phyloP scores from a whole-genome alignment of 768 basidiomycete species.

The Naganishia vishniacii region DNA sequence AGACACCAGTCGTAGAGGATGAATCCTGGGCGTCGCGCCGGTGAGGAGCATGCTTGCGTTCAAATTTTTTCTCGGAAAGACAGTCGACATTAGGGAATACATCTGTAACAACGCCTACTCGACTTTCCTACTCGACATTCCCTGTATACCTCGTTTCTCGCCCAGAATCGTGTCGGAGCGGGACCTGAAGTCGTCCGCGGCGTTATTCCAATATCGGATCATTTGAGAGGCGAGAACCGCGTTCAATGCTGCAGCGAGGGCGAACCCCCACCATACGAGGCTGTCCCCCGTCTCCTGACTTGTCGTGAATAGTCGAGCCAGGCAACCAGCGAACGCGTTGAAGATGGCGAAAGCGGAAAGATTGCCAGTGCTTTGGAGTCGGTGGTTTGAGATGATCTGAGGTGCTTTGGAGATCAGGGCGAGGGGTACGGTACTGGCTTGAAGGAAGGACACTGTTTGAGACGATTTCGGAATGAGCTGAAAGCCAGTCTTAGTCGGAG shows the following conservation, averaged over 20 bases:
- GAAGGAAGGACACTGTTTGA: conserved; percentile 59
- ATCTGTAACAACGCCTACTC: conserved; percentile 1
- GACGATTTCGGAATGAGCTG: background rate
- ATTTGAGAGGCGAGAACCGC: conserved; percentile 75
- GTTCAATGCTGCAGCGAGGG: conserved; percentile 74
- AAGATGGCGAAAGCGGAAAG: conserved; percentile 88
- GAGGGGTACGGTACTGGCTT: conserved; percentile 80
- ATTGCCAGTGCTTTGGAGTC: conserved; percentile 75
- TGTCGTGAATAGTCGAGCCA: conserved; percentile 90
- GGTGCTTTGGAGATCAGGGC: conserved; percentile 89
- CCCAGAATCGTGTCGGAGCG: conserved; percentile 8
- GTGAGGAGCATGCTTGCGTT: no score
- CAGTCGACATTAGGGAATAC: no score
- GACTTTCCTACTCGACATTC: background rate
- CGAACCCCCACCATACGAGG: conserved; percentile 76
- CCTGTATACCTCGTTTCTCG: background rate
- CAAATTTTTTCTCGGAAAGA: no score
- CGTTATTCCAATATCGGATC: conserved; percentile 59
- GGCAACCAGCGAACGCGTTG: conserved; percentile 78
- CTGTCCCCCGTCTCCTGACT: conserved; percentile 78
- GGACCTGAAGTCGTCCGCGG: conserved; percentile 1
- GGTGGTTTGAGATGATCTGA: conserved; percentile 78
- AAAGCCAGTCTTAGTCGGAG: conserved; percentile 35
- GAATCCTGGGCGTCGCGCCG: no score
- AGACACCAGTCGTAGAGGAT: no score